Conservation (phyloP, 2,329 filamentous ascomycete genomes). For the Penicillium janthinellum region DNA sequence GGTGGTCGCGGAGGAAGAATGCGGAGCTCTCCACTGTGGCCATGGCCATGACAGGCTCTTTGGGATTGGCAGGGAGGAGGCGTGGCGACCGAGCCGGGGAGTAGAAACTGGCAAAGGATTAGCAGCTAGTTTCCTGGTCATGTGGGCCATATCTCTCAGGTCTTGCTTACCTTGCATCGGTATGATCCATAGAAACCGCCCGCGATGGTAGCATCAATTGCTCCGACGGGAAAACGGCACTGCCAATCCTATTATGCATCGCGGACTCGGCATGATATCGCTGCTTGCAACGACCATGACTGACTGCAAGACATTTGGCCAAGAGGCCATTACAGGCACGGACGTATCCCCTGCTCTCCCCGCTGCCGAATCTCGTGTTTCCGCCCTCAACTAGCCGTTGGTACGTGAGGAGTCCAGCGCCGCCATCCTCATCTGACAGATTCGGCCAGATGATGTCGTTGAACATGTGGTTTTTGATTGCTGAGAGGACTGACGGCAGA, state of each 20-base stretch:
- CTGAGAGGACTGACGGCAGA: constrained; percentile 83
- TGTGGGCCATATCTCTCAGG: neutral
- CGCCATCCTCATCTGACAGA: constrained; percentile 91
- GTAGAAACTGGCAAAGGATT: constrained; percentile 28
- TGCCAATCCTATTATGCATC: constrained; percentile 62
- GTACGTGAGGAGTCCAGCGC: constrained; percentile 88
- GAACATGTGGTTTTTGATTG: constrained; percentile 92
- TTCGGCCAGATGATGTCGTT: constrained; percentile 99
- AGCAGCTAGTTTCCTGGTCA: neutral
- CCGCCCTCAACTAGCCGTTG: constrained; percentile 86
- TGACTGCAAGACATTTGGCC: constrained; percentile 85
- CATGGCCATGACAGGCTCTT: constrained; percentile 26
- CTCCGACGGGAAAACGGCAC: constrained; percentile 47
- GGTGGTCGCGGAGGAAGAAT: constrained; percentile 83
- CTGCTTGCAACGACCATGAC: constrained; percentile 86
- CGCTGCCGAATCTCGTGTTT: constrained; percentile 78
- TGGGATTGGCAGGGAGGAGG: constrained; percentile 16
- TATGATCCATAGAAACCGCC: constrained; percentile 36
- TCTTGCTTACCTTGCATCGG: constrained; percentile 35
- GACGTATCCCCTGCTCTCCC: constrained; percentile 78
- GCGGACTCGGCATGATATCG: constrained; percentile 53
- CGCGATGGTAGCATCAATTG: constrained; percentile 50
- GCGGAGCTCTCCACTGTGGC: constrained; percentile 72
- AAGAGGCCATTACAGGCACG: constrained; percentile 85
- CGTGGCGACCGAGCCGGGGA: constrained; percentile 36